Conservation (phyloP, 345 rosid species). For the Mallotus nudiflorus region DNA sequence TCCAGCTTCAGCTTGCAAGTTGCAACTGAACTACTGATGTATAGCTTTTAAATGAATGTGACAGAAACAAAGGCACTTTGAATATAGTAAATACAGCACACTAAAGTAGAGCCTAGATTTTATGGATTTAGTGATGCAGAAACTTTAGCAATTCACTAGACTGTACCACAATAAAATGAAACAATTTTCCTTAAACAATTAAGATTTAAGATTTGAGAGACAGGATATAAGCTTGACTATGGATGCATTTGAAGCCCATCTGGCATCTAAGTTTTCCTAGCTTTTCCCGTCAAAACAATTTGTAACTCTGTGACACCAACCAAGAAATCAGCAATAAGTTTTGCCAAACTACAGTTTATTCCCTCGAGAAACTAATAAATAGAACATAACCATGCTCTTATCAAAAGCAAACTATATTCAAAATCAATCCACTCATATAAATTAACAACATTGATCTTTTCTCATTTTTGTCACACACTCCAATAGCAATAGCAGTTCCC, state of each 20-base stretch:
- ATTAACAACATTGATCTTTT: not conserved
- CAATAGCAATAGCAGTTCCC: not conserved
- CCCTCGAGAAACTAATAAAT: not conserved
- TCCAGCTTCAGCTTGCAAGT: slow-evolving; percentile 1
- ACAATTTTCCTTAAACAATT: not conserved
- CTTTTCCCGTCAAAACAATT: not conserved
- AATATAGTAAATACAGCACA: not conserved
- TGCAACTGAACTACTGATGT: not conserved
- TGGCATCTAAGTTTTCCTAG: too few relatives aligned
- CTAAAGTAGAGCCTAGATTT: not conserved
- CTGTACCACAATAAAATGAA: not conserved
- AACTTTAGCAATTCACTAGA: not conserved
- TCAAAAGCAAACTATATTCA: not conserved
- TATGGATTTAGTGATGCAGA: not conserved
- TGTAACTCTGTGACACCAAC: not conserved
- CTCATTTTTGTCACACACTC: not conserved
- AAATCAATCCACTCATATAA: not conserved
- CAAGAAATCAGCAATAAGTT: not conserved
- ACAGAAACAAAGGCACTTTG: not conserved
- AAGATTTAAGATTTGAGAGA: not conserved
- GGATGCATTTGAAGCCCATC: not conserved
- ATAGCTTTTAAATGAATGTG: not conserved
- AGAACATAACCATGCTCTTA: not conserved
- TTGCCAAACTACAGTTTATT: not conserved
- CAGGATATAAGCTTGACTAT: not conserved